Evolutionary conservation across 352 stramenopile genomes (phyloP).

Genomic region (Heterotrichella gracilis): DNA sequence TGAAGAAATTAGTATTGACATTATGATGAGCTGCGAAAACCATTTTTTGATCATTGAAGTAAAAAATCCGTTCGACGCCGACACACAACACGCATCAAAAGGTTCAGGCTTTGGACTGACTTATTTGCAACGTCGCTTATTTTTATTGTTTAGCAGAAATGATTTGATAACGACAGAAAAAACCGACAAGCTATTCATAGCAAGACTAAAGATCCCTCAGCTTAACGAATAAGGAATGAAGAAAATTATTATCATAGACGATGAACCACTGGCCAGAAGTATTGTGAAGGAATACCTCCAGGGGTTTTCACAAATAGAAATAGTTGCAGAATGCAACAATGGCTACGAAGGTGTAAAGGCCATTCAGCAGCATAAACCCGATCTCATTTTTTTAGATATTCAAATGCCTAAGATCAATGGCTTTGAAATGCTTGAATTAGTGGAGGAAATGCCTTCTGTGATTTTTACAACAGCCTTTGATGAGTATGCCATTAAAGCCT

Average conservation of each 20-base stretch:
- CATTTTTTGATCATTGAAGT: not conserved
- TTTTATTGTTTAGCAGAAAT: not conserved
- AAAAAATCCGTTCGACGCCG: not conserved
- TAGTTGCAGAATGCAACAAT: not conserved
- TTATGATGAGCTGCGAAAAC: not conserved
- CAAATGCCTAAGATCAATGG: constrained; percentile 1
- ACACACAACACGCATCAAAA: not conserved
- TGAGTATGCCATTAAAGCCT: not conserved
- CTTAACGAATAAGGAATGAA: too few relatives aligned
- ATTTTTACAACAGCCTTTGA: not conserved
- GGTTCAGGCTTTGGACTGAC: not conserved
- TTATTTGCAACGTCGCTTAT: not conserved
- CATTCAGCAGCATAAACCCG: not conserved
- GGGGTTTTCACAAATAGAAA: not conserved
- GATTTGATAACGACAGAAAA: not conserved
- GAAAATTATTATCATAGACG: not conserved
- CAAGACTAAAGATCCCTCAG: not conserved
- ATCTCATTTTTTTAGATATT: constrained; percentile 1
- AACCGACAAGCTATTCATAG: not conserved
- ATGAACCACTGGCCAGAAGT: not conserved
- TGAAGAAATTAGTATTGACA: not conserved
- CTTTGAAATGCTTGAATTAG: constrained; percentile 2
- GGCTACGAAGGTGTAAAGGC: not conserved
- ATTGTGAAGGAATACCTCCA: not conserved
- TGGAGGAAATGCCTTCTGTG: not conserved